These are phyloP conservation scores for Phytophthora capsici DNA, from an alignment of 352 stramenopile species.

Conservation along the genomic window DNA sequence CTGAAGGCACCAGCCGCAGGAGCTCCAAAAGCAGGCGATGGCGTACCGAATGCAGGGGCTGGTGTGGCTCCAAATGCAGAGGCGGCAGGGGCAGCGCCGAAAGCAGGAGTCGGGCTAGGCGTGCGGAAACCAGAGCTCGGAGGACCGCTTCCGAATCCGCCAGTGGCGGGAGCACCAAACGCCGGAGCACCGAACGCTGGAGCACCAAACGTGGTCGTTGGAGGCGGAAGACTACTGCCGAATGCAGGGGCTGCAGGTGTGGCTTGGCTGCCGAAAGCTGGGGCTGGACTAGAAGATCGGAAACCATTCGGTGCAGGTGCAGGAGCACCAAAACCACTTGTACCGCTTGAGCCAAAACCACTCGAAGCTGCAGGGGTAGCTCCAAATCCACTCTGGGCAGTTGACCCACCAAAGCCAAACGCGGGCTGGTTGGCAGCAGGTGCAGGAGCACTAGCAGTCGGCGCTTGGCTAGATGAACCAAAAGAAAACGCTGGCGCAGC, in stretches of 20 bases:
- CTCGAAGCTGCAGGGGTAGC: constrained; percentile 23
- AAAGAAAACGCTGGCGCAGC: constrained; percentile 51
- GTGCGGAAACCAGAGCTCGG: constrained; percentile 40
- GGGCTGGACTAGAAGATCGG: constrained; percentile 36
- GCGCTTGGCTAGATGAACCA: constrained; percentile 37
- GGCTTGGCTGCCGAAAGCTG: constrained; percentile 40
- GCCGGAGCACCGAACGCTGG: constrained; percentile 35
- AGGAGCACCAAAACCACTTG: constrained; percentile 26
- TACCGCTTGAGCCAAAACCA: constrained; percentile 44
- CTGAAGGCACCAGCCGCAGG: constrained; percentile 41
- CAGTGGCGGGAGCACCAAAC: constrained; percentile 34
- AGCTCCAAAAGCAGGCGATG: constrained; percentile 42
- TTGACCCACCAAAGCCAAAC: constrained; percentile 47
- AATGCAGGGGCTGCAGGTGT: constrained; percentile 33
- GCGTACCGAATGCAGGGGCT: constrained; percentile 30
- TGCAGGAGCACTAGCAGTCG: constrained; percentile 32
- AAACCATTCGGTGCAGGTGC: constrained; percentile 36
- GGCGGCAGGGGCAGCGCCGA: constrained; percentile 19
- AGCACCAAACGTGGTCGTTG: constrained; percentile 36
- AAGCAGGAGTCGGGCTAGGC: constrained; percentile 35
- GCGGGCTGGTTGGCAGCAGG: constrained; percentile 35
- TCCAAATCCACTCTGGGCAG: constrained; percentile 35
- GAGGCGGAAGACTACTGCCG: constrained; percentile 33
- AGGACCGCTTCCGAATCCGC: constrained; percentile 43
- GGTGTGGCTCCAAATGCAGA: constrained; percentile 28